Evolutionary conservation across 371 early-diverging fungal species (phyloP).

Genomic region (Mortierella sp.): DNA sequence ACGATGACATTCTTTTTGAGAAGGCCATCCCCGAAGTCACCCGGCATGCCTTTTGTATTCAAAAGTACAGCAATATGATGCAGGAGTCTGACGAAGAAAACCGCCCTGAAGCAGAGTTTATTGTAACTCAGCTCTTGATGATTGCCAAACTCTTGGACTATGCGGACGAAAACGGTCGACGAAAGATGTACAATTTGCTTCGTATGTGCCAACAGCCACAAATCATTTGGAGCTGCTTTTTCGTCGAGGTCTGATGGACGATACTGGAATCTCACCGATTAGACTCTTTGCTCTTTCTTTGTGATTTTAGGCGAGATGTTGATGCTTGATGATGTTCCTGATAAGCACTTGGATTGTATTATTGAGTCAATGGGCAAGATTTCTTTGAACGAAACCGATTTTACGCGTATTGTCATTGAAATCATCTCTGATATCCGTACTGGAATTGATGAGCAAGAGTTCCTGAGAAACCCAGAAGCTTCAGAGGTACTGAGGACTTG

Average conservation of each 20-base stretch:
- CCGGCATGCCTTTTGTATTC: conserved; percentile 74
- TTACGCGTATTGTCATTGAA: conserved; percentile 84
- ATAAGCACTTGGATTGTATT: conserved; percentile 74
- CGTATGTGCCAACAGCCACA: conserved; percentile 56
- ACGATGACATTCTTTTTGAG: conserved; percentile 68
- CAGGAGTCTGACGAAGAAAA: conserved; percentile 69
- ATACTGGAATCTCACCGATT: not conserved
- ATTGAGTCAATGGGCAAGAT: conserved; percentile 78
- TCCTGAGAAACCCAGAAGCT: conserved; percentile 33
- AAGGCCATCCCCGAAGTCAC: conserved; percentile 78
- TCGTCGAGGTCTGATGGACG: not conserved
- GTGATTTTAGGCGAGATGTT: conserved; percentile 68
- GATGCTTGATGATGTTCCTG: conserved; percentile 73
- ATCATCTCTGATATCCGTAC: conserved; percentile 75
- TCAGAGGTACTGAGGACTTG: conserved; percentile 17
- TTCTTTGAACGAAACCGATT: conserved; percentile 86
- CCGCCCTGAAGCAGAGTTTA: conserved; percentile 75
- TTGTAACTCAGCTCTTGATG: conserved; percentile 79
- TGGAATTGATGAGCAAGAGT: conserved; percentile 53
- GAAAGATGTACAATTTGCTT: conserved; percentile 79
- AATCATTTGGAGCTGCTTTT: not conserved
- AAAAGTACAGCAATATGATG: conserved; percentile 71
- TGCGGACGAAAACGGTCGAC: conserved; percentile 88
- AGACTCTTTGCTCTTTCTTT: conserved; percentile 6
- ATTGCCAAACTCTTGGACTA: conserved; percentile 83